phyloP scores from a whole-genome alignment of 768 basidiomycete genomes.

The Rubroboletus pulcherrimus region DNA sequence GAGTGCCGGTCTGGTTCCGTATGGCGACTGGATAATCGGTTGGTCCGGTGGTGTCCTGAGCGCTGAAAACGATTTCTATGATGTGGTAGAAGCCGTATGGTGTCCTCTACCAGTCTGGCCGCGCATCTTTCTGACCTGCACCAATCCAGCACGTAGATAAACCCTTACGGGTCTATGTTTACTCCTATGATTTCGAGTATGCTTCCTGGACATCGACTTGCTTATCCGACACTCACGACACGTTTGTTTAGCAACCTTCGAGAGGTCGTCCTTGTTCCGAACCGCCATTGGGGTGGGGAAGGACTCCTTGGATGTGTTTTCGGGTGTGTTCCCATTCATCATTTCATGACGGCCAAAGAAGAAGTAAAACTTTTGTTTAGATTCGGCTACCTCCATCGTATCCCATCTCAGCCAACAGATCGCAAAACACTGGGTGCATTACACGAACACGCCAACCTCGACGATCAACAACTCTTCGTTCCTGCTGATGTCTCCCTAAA shows the following conservation, averaged over 20 bases:
- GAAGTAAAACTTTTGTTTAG: slow-evolving; percentile 36
- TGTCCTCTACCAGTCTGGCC: neutral
- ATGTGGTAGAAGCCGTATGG: slow-evolving; percentile 85
- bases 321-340: slow-evolving; percentile 53
- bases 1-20: slow-evolving; percentile 93
- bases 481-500: slow-evolving; percentile 53
- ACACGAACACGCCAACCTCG: slow-evolving; percentile 48
- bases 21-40: slow-evolving; percentile 74
- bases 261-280: slow-evolving; percentile 93
- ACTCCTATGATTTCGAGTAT: slow-evolving; percentile 95
- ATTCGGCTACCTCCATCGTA: slow-evolving; percentile 89
- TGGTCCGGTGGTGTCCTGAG: slow-evolving; percentile 93
- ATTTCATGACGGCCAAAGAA: neutral
- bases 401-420: slow-evolving; percentile 72
- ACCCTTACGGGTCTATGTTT: slow-evolving; percentile 91
- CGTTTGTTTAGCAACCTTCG: slow-evolving; percentile 64
- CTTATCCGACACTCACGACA: slow-evolving; percentile 5
- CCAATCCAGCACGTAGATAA: slow-evolving; percentile 83
- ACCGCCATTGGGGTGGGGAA: slow-evolving; percentile 96
- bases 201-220: slow-evolving; percentile 27
- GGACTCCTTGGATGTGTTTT: slow-evolving; percentile 94
- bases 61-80: slow-evolving; percentile 95
- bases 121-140: slow-evolving; percentile 1
- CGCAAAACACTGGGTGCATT: slow-evolving; percentile 56
- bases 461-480: slow-evolving; percentile 66